Evolutionary conservation across 305 asterid species (phyloP).

Genomic region (Rubia tinctorum): DNA sequence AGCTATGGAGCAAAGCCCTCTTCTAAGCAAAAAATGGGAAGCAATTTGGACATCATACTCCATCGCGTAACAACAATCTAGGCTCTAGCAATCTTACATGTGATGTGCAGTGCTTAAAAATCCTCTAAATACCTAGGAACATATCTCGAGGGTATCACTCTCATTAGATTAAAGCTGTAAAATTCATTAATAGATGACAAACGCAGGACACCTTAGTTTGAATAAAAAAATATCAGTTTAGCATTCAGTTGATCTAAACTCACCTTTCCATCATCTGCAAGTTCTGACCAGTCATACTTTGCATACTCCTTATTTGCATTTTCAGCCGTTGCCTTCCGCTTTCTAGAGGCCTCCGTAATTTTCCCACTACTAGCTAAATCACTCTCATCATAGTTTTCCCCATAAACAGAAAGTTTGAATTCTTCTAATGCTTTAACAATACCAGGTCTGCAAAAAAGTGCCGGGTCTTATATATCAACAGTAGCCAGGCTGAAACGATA

Average conservation of each 20-base stretch:
- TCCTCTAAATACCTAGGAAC: not conserved
- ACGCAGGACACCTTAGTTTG: not conserved
- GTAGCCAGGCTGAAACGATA: not conserved
- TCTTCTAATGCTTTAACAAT: slow-evolving; percentile 83
- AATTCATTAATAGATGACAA: not conserved
- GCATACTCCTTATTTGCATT: slow-evolving; percentile 56
- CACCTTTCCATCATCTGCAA: slow-evolving; percentile 93
- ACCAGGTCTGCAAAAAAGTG: slow-evolving; percentile 54
- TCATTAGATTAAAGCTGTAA: not conserved
- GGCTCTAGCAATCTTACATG: not conserved
- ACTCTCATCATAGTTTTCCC: slow-evolving; percentile 59
- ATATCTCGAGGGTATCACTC: not conserved
- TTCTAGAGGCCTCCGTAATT: slow-evolving; percentile 54
- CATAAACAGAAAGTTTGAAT: slow-evolving; percentile 71
- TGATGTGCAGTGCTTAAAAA: not conserved
- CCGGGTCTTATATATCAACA: not conserved
- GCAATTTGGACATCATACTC: not conserved
- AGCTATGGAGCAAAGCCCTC: not conserved
- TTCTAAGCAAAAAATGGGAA: not conserved
- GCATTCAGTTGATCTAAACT: slow-evolving; percentile 11
- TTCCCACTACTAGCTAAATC: slow-evolving; percentile 38
- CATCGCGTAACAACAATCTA: not conserved
- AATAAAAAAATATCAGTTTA: not conserved
- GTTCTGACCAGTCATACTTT: slow-evolving; percentile 69
- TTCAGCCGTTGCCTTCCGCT: slow-evolving; percentile 73